phyloP scores from a whole-genome alignment of 164 flowering plant species.

The Vitis rotundifolia region DNA sequence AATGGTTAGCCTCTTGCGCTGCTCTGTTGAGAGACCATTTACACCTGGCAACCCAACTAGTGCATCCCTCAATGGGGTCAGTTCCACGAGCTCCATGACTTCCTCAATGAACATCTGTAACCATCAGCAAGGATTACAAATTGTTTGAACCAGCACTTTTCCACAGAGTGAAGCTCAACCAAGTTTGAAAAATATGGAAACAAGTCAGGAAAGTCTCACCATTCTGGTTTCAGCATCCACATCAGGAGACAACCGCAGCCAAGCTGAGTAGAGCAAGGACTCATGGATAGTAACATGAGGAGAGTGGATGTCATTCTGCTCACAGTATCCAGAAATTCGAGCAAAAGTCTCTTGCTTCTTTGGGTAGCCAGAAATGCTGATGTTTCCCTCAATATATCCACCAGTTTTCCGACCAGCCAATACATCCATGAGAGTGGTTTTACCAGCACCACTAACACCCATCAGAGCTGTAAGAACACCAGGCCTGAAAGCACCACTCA shows the following conservation, averaged over 20 bases:
- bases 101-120: slow-evolving; percentile 57
- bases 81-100: slow-evolving; percentile 60
- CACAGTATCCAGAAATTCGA: slow-evolving; percentile 60
- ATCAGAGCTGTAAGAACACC: slow-evolving; percentile 72
- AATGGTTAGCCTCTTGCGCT: slow-evolving; percentile 61
- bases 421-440: slow-evolving; percentile 73
- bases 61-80: slow-evolving; percentile 36
- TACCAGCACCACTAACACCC: slow-evolving; percentile 83
- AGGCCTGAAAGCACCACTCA: slow-evolving; percentile 72
- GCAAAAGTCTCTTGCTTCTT: slow-evolving; percentile 69
- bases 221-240: slow-evolving; percentile 34
- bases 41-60: slow-evolving; percentile 60
- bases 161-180: too few species aligned
- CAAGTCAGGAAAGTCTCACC: slow-evolving; percentile 18
- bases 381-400: slow-evolving; percentile 54
- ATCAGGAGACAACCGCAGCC: slow-evolving; percentile 53
- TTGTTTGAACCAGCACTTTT: neutral
- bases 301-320: slow-evolving; percentile 63
- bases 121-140: neutral
- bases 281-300: slow-evolving; percentile 63
- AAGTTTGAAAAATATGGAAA: too few species aligned
- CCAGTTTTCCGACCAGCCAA: slow-evolving; percentile 68
- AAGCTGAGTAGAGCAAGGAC: slow-evolving; percentile 60
- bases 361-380: slow-evolving; percentile 57
- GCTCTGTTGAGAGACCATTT: slow-evolving; percentile 62